Base-by-base conservation (phyloP, 176 grass and related monocot genomes). In the Musa schizocarpa region DNA sequence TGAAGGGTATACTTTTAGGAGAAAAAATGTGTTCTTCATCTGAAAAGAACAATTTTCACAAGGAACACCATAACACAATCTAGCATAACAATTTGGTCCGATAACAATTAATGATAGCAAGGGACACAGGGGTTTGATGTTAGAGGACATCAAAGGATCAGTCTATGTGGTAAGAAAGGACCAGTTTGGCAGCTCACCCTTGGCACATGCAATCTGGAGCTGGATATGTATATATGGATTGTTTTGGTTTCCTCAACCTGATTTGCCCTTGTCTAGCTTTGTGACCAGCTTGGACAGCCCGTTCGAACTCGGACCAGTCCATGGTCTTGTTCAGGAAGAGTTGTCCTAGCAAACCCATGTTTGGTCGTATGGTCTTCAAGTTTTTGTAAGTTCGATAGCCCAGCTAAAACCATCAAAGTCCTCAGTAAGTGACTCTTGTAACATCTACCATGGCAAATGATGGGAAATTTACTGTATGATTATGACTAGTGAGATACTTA, bases 161-260 rank as follows among this genome's bases (percentile, higher is more conserved):
- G 11, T 12, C 1, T 12, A 12, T 25, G 23, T 26, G 4, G 10
- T 10, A n/a, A 8, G 12, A 14, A 53, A 34, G 58, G 26, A 68
- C 7, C n/a, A 34, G 11, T 50, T 26, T 3, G 50, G 21, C 27
- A 63, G 1, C 23, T 80, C 48, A 91, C 23, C 80, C 77, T 85
- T 78, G 83, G 68, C 94, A 93, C 90, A 98, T 98, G 82, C 94
- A 98, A 86, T 98, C 94, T 67, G 90, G 88, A 54, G 88, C 88
- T 59, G 94, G 94, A 79, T 98, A 98, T 49, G 94, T 91, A 52
- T 91, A 93, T 27, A 98, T 89, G 2, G 88, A 93, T 29, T 98
- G 94, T 23, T 82, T 93, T 68, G 90, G 84, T 29, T 98, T 98
- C 69, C 94, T 98, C 82, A 93, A 53, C 9, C 84, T 59, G 49